Percentiles rank a stretch among this genome's conserved stretches.
phyloP scores from a whole-genome alignment of 805 yeast genomes.

The Cyberlindnera misumaiensis region DNA sequence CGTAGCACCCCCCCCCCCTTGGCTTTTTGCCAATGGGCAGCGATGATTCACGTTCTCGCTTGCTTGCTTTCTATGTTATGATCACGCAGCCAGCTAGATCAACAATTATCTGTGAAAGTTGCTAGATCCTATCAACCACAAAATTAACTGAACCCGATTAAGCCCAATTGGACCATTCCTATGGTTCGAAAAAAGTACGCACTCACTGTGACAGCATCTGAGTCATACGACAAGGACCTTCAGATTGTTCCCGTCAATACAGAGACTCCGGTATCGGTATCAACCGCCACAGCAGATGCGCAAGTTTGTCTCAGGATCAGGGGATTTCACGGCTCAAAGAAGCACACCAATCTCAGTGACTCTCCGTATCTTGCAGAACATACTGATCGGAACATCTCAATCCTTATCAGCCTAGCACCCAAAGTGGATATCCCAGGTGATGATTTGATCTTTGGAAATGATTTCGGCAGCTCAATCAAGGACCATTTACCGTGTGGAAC shows the following conservation, averaged over 20 bases:
- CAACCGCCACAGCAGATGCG: constrained; percentile 33
- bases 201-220: constrained; percentile 9
- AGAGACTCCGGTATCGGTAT: constrained; percentile 28
- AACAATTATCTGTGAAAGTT: too few species aligned
- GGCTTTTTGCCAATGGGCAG: too few species aligned
- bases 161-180: too few species aligned
- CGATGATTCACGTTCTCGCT: too few species aligned
- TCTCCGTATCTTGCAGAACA: constrained; percentile 20
- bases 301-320: constrained; percentile 36
- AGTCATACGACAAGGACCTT: constrained; percentile 4
- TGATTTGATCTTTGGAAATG: constrained; percentile 62
- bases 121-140: too few species aligned
- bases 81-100: too few species aligned
- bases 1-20: too few species aligned
- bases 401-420: constrained; percentile 38
- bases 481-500: constrained; percentile 52
- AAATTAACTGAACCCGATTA: too few species aligned
- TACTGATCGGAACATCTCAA: constrained; percentile 24
- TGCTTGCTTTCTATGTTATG: too few species aligned
- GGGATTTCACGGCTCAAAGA: constrained; percentile 38
- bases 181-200: not conserved
- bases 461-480: constrained; percentile 51
- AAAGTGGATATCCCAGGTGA: constrained; percentile 37
- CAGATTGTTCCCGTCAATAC: constrained; percentile 40
- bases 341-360: constrained; percentile 19